Conservation (phyloP, 2,329 filamentous ascomycete genomes). For the Chaetomiaceae sp. region DNA sequence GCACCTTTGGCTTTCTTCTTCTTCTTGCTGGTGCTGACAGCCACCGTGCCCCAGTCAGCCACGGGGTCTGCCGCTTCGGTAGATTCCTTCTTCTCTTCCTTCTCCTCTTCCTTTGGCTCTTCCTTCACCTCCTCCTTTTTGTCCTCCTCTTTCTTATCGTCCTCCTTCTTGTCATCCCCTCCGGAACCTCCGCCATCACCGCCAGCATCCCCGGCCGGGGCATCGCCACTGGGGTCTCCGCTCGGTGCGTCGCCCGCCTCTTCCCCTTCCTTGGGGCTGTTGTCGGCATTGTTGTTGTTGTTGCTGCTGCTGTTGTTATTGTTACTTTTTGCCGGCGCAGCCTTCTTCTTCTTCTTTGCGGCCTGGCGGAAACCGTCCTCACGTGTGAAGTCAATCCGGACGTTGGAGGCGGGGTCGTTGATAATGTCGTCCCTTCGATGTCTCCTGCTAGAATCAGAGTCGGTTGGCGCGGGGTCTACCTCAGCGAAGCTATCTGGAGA, state of each 20-base stretch:
- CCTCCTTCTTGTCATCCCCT: constrained; percentile 34
- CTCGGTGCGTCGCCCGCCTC: constrained; percentile 31
- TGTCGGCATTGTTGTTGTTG: constrained; percentile 39
- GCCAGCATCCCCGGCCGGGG: constrained; percentile 22
- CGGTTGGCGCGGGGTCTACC: constrained; percentile 20
- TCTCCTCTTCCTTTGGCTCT: constrained; percentile 30
- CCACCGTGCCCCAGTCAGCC: constrained; percentile 40
- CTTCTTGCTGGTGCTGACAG: constrained; percentile 43
- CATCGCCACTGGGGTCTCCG: constrained; percentile 19
- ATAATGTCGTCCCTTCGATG: constrained; percentile 36
- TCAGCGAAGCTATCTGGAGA: constrained; percentile 22
- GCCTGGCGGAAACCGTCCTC: constrained; percentile 51
- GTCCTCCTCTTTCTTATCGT: constrained; percentile 36
- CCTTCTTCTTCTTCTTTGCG: constrained; percentile 54
- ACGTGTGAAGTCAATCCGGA: constrained; percentile 53
- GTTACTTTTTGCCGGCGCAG: constrained; percentile 33
- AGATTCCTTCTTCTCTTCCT: constrained; percentile 25
- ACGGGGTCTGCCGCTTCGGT: constrained; percentile 29
- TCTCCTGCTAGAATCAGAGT: constrained; percentile 14
- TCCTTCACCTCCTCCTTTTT: constrained; percentile 28
- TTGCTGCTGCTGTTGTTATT: constrained; percentile 39
- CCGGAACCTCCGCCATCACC: constrained; percentile 34
- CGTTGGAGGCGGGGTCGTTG: constrained; percentile 40
- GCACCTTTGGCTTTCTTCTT: constrained; percentile 48
- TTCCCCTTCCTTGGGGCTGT: constrained; percentile 33